These are phyloP conservation scores for Penicillium sp. DNA, from an alignment of 2,329 filamentous ascomycete species.

Conservation along the genomic window DNA sequence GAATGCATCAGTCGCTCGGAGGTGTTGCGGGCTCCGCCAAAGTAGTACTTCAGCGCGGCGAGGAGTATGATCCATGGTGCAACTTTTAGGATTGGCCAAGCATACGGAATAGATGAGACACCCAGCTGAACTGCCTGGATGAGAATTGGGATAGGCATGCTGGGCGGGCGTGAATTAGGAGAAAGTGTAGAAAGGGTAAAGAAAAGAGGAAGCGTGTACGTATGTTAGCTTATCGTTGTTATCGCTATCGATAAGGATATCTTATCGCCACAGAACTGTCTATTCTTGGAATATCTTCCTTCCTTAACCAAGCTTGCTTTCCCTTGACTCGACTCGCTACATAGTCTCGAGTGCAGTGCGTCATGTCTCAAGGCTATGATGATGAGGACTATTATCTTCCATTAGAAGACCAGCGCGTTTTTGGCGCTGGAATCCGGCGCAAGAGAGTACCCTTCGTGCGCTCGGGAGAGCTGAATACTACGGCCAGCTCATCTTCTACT, in stretches of 20 bases:
- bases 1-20: constrained; percentile 86
- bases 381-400: constrained; percentile 61
- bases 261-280: constrained; percentile 11
- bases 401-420: constrained; percentile 59
- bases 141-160: constrained; percentile 64
- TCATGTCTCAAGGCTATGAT: constrained; percentile 38
- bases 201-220: constrained; percentile 9
- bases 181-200: constrained; percentile 2
- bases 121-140: constrained; percentile 56
- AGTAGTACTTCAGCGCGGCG: constrained; percentile 69
- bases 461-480: constrained; percentile 39
- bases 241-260: constrained; percentile 3
- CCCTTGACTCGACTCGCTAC: not conserved
- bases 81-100: constrained; percentile 54
- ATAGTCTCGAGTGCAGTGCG: not conserved
- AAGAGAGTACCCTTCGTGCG: constrained; percentile 62
- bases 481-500: constrained; percentile 22
- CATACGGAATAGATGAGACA: constrained; percentile 54
- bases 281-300: not conserved
- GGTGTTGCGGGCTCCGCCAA: constrained; percentile 70
- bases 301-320: not conserved
- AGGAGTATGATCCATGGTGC: constrained; percentile 54
- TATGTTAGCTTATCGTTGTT: constrained; percentile 22
- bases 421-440: constrained; percentile 63
- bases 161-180: constrained; percentile 11